Evolutionary conservation across 1,284 basidiomycete species (phyloP).

Genomic region (Leccinum solheimii): DNA sequence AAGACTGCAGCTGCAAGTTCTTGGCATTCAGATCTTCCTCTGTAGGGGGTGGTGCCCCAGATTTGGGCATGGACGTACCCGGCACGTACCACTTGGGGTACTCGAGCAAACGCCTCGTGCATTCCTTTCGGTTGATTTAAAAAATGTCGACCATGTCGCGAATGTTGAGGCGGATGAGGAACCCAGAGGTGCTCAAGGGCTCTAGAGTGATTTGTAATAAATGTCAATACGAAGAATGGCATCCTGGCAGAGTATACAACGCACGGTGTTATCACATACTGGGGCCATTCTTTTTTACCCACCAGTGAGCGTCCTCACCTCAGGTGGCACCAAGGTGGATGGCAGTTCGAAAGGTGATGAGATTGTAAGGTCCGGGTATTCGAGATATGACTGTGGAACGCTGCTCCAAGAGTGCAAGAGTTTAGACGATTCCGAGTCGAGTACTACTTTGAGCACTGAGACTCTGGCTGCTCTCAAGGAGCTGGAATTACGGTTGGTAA

Average conservation of each 20-base stretch:
- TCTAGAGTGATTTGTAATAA: conserved; percentile 69
- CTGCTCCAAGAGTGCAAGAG: conserved; percentile 55
- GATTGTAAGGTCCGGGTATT: conserved; percentile 44
- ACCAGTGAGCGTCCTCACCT: conserved; percentile 48
- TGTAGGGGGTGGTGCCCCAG: conserved; percentile 44
- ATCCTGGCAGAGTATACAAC: conserved; percentile 23
- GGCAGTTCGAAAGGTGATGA: conserved; percentile 69
- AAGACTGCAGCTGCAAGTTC: no score
- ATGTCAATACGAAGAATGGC: conserved; percentile 5
- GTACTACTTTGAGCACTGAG: conserved; percentile 44
- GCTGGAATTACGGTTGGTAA: conserved; percentile 39
- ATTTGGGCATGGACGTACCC: conserved; percentile 82
- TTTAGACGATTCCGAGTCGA: conserved; percentile 44
- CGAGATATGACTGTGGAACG: conserved; percentile 68
- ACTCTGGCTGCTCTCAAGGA: conserved; percentile 59
- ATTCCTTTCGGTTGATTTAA: conserved; percentile 96
- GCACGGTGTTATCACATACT: conserved; percentile 76
- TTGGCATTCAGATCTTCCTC: conserved; percentile 55
- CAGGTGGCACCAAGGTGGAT: conserved; percentile 84
- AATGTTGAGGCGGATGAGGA: conserved; percentile 76
- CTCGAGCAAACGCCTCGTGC: conserved; percentile 75
- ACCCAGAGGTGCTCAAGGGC: conserved; percentile 71
- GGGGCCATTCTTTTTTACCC: conserved; percentile 77
- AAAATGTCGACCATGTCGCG: conserved; percentile 90
- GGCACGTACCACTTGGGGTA: conserved; percentile 66